Base-by-base conservation (phyloP, 495 filamentous ascomycete genomes). In the Penicillium paxilli region DNA sequence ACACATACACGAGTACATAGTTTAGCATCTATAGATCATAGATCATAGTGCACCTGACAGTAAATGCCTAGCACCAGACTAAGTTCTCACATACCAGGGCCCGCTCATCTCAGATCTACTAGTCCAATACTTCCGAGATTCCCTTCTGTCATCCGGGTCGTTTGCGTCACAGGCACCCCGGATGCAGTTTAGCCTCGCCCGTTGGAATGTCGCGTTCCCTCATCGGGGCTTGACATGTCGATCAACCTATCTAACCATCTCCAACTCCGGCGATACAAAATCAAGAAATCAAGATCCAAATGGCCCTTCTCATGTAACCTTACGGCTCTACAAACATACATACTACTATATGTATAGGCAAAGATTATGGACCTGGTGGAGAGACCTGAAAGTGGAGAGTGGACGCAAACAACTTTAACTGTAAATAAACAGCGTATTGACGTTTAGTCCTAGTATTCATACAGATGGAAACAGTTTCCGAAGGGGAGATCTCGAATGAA, bases 91-190 rank as follows among this genome's bases (percentile, higher is more conserved):
- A 23, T 26, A 20, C 50, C 33, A 9, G 20, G 17, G 20, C 37
- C 38, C 52, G 11, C 19, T 21, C 6, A 21, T 42, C 40, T 42
- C 19, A 42, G 21, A 42, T 42, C 35, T 16, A 38, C 16, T n/a
- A 11, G 14, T 9, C 35, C n/a, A n/a, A 20, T 14, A 3, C 35
- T 38, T 6, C 46, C 44, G 24, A 44, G 54, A 44, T 11, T 8
- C 11, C 14, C 21, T 17, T 37, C 19, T 46, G 33, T n/a, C n/a
- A n/a, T n/a, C n/a, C n/a, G 8, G 37, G 28, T 58, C 64, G 69
- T 72, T 72, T 70, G 67, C 67, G 65, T 72, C 66, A 68, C 58
- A 47, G 51, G 37, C 25, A 28, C 54, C 50, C 67, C 69, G 65
- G 63, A 66, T 65, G 51, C 56, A 61, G 67, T 62, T 60, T 70